Percentiles rank a stretch among this genome's conserved stretches.
Evolutionary conservation across 2,329 filamentous ascomycete genomes (phyloP).

Genomic region (Sarocladium kiliense): DNA sequence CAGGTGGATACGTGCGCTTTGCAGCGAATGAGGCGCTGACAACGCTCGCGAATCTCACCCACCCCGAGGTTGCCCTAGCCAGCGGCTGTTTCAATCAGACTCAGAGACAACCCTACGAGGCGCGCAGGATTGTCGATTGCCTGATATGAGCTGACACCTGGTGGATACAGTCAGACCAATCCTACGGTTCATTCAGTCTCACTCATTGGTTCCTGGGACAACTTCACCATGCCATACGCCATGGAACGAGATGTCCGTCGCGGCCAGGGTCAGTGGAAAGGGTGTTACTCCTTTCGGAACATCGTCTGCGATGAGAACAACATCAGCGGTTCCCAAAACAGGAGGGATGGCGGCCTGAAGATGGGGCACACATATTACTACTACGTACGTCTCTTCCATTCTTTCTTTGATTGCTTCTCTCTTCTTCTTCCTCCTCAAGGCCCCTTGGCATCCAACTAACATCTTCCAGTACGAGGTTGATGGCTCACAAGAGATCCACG

Average conservation of each 20-base stretch:
- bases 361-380: constrained; percentile 96
- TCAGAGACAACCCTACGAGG: constrained; percentile 9
- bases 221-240: constrained; percentile 72
- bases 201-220: constrained; percentile 91
- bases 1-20: background rate
- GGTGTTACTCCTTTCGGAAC: constrained; percentile 80
- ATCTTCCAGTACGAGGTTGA: constrained; percentile 71
- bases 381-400: constrained; percentile 59
- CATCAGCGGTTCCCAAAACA: constrained; percentile 31
- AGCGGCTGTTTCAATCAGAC: constrained; percentile 4
- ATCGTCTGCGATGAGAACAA: constrained; percentile 73
- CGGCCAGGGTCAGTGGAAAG: constrained; percentile 74
- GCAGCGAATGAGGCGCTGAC: constrained; percentile 5
- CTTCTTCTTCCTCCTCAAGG: constrained; percentile 7
- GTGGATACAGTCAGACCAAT: constrained; percentile 48
- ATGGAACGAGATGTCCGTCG: constrained; percentile 78
- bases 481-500: constrained; percentile 69
- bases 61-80: constrained; percentile 1
- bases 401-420: constrained; percentile 5
- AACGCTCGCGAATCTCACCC: constrained; percentile 9
- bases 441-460: constrained; percentile 6
- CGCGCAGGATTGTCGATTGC: constrained; percentile 1
- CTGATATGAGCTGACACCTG: constrained; percentile 18
- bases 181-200: constrained; percentile 64
- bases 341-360: constrained; percentile 73